These are phyloP conservation scores for Ascosphaera apis DNA, from an alignment of 2,329 filamentous ascomycete species.

Conservation along the genomic window DNA sequence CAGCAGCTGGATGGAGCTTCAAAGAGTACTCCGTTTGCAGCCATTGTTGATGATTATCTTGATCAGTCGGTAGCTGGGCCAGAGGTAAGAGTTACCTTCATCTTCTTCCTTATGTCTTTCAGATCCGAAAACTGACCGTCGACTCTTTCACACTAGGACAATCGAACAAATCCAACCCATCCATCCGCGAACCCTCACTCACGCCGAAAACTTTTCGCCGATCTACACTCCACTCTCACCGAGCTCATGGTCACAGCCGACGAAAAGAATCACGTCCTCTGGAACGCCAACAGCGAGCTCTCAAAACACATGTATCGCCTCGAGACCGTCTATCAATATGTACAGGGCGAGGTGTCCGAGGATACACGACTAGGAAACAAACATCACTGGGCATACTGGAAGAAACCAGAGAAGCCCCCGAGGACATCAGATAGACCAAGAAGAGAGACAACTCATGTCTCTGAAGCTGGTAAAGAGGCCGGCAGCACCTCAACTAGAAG, in stretches of 20 bases:
- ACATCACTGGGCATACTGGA: conserved; percentile 88
- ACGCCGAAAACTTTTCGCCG: conserved; percentile 48
- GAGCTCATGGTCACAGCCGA: conserved; percentile 79
- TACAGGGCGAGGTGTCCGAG: conserved; percentile 77
- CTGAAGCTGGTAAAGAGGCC: conserved; percentile 35
- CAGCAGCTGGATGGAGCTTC: conserved; percentile 35
- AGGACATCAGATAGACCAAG: conserved; percentile 49
- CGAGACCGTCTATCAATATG: conserved; percentile 65
- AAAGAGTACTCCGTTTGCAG: conserved; percentile 9
- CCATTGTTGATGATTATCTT: background rate
- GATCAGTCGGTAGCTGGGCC: background rate
- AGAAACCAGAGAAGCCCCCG: conserved; percentile 37
- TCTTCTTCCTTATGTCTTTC: too few species aligned
- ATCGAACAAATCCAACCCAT: conserved; percentile 11
- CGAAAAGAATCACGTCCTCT: conserved; percentile 93
- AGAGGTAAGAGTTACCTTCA: background rate
- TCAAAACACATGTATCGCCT: conserved; percentile 65
- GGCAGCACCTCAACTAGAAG: conserved; percentile 11
- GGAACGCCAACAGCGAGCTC: conserved; percentile 74
- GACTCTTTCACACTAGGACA: conserved; percentile 9
- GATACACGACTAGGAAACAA: conserved; percentile 82
- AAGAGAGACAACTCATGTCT: conserved; percentile 53
- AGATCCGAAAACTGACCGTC: too few species aligned
- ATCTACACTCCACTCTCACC: conserved; percentile 53
- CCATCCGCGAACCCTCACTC: conserved; percentile 7